A percentile compares a stretch with the other conserved stretches of the same genome.
phyloP scores from a whole-genome alignment of 2,329 filamentous ascomycete species.

The Alternaria angustiovoidea region DNA sequence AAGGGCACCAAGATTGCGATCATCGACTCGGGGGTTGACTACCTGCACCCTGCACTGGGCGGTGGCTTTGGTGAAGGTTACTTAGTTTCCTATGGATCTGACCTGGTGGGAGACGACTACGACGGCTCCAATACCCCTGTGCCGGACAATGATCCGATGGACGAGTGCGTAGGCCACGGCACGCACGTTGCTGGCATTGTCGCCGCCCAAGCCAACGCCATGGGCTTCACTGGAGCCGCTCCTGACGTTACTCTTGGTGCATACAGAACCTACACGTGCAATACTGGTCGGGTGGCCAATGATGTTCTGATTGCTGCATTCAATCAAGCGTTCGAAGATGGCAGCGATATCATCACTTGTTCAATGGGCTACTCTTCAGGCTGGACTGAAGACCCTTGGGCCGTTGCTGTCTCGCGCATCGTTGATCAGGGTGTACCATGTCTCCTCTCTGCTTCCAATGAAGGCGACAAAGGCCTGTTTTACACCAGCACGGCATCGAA shows the following conservation, averaged over 20 bases:
- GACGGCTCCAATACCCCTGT: no score
- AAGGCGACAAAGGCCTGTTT: no score
- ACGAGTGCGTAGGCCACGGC: neutral
- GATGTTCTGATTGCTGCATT: neutral
- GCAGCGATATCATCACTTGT: neutral
- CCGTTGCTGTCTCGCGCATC: no score
- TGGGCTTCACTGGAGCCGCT: neutral
- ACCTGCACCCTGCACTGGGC: neutral
- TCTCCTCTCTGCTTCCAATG: no score
- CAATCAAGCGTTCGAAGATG: neutral
- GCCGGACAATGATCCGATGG: neutral
- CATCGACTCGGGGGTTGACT: neutral
- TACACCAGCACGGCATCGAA: no score
- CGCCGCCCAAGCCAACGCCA: neutral
- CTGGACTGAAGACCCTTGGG: neutral
- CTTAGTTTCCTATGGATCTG: neutral
- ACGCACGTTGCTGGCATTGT: constrained; percentile 2
- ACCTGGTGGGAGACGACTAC: neutral
- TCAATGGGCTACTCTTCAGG: neutral
- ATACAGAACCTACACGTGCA: neutral
- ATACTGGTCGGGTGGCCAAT: no score
- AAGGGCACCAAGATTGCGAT: neutral
- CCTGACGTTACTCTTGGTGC: neutral
- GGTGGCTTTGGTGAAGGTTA: neutral
- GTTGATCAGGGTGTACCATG: no score